phyloP scores from a whole-genome alignment of 2,329 filamentous ascomycete species.

The Epichloe amarillans region DNA sequence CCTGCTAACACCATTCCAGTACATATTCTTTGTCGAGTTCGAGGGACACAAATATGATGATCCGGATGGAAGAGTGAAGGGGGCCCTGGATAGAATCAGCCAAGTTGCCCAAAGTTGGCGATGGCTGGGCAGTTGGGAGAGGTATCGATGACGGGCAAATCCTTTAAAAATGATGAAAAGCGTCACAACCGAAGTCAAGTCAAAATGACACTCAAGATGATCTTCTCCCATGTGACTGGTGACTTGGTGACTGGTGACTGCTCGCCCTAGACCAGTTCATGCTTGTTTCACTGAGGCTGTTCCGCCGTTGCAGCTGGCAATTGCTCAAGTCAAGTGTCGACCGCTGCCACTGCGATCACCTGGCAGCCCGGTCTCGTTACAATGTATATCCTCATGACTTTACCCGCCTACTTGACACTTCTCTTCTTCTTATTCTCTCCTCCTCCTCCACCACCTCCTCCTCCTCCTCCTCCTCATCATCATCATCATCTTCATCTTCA shows the following conservation, averaged over 20 bases:
- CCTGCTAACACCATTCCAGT: constrained; percentile 64
- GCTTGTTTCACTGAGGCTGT: not conserved
- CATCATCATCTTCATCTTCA: rapidly evolving
- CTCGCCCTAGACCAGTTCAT: not conserved
- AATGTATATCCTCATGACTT: not conserved
- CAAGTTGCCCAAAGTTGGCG: constrained; percentile 47
- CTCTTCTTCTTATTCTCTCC: not conserved
- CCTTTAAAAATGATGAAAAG: not conserved
- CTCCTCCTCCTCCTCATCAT: too few relatives aligned
- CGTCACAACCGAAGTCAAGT: not conserved
- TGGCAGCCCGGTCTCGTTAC: not conserved
- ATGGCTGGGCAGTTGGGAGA: constrained; percentile 58
- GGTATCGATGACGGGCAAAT: constrained; percentile 12
- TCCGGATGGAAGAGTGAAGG: constrained; percentile 42
- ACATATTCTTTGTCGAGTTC: constrained; percentile 91
- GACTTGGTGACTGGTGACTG: not conserved
- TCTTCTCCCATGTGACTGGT: not conserved
- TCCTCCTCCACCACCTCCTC: not conserved
- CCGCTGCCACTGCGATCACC: not conserved
- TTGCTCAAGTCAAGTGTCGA: not conserved
- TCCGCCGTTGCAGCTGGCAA: not conserved
- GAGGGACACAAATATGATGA: constrained; percentile 44
- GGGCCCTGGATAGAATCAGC: constrained; percentile 45
- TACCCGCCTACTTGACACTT: not conserved
- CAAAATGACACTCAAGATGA: not conserved